A percentile compares a stretch with the other conserved stretches of the same genome.
Evolutionary conservation across 371 early-diverging fungal species (phyloP).

Genomic region (Zopfochytrium polystomum): DNA sequence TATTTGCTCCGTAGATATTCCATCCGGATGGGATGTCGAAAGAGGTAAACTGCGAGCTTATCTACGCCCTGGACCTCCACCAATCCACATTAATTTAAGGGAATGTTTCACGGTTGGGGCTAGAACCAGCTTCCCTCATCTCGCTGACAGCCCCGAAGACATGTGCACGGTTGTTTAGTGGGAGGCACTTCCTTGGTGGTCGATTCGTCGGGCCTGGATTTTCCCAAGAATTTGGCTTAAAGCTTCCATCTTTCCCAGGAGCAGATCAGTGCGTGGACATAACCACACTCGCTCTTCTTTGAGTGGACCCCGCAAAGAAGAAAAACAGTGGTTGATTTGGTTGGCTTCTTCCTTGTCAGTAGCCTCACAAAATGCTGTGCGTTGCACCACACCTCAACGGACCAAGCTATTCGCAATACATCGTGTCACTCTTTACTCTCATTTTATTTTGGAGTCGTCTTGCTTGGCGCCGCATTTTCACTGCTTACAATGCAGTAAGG

Average conservation of each 20-base stretch:
- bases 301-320: background rate
- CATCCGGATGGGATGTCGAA: constrained; percentile 93
- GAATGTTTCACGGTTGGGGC: constrained; percentile 41
- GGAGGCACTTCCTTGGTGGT: constrained; percentile 85
- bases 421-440: too few relatives aligned
- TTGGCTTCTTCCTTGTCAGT: too few relatives aligned
- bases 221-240: constrained; percentile 13
- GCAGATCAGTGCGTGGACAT: constrained; percentile 20
- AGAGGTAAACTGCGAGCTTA: constrained; percentile 49
- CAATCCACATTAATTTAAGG: constrained; percentile 24
- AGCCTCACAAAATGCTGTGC: too few relatives aligned
- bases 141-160: constrained; percentile 89
- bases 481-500: too few relatives aligned
- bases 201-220: constrained; percentile 67
- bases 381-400: too few relatives aligned
- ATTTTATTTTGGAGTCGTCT: too few relatives aligned
- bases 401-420: too few relatives aligned
- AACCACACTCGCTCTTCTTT: background rate
- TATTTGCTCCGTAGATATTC: constrained; percentile 75
- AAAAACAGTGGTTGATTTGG: too few relatives aligned
- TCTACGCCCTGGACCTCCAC: background rate
- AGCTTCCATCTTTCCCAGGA: constrained; percentile 22
- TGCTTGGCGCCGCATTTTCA: too few relatives aligned
- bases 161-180: constrained; percentile 65
- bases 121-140: constrained; percentile 75